Conservation (phyloP, 169 alveolate species). For the Eimeria necatrix region DNA sequence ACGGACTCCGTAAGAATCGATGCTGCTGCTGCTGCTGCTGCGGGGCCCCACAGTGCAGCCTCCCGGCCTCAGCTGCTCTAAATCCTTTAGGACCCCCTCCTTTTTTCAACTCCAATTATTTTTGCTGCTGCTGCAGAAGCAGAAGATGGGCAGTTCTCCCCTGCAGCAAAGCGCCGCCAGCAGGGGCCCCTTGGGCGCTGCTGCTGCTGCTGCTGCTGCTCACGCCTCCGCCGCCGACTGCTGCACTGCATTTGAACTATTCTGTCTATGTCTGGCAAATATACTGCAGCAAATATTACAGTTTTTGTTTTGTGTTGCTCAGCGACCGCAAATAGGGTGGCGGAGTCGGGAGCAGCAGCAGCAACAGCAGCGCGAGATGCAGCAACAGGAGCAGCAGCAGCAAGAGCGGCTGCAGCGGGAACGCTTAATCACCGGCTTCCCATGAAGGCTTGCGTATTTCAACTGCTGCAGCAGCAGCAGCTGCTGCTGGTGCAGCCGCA, state of each 20-base stretch:
- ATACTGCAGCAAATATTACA: not conserved
- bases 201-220: conserved; percentile 3
- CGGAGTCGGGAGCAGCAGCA: not conserved
- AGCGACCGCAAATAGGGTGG: not conserved
- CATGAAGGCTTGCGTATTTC: no score
- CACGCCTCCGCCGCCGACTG: not conserved
- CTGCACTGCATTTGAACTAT: not conserved
- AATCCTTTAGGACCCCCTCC: no score
- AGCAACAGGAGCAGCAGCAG: not conserved
- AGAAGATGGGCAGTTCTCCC: not conserved
- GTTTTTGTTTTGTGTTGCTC: not conserved
- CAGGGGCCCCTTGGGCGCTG: not conserved
- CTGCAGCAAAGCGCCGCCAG: no score
- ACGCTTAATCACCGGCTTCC: no score
- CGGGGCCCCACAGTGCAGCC: not conserved
- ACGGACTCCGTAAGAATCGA: not conserved
- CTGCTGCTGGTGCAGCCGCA: not conserved
- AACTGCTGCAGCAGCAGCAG: no score
- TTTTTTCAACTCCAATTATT: not conserved
- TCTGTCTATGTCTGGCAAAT: not conserved
- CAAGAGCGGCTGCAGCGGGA: not conserved
- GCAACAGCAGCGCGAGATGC: not conserved
- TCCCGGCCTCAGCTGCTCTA: no score
- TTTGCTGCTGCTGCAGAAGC: not conserved
- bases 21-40: not conserved